Evolutionary conservation across 2,329 filamentous ascomycete genomes (phyloP).

Genomic region (Aspergillus intermedius): DNA sequence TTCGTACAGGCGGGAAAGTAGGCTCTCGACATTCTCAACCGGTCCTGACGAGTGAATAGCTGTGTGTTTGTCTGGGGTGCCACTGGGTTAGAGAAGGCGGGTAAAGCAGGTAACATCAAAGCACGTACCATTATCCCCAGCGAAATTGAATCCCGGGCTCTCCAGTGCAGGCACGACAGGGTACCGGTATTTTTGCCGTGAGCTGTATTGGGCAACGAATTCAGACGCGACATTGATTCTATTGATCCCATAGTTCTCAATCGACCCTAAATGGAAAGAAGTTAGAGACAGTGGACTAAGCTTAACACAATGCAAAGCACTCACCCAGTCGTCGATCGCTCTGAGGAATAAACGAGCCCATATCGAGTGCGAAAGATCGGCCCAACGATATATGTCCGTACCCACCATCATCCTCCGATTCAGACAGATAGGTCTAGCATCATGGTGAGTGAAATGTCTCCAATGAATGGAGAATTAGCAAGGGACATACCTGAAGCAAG

Average conservation of each 20-base stretch:
- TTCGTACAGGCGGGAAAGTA: constrained; percentile 66
- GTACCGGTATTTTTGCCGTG: constrained; percentile 89
- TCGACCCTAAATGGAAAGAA: constrained; percentile 44
- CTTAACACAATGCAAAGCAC: not conserved
- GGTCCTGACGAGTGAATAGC: constrained; percentile 7
- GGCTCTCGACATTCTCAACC: constrained; percentile 44
- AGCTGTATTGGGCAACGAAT: constrained; percentile 95
- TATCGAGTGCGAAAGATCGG: constrained; percentile 86
- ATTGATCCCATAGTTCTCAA: constrained; percentile 66
- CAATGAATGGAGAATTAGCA: not conserved
- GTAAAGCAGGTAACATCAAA: not conserved
- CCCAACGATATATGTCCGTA: constrained; percentile 91
- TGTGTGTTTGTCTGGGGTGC: not conserved
- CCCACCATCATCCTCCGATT: constrained; percentile 82
- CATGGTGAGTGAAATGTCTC: constrained; percentile 1
- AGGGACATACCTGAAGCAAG: constrained; percentile 55
- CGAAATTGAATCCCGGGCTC: constrained; percentile 4
- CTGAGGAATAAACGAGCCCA: constrained; percentile 77
- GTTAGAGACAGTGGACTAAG: constrained; percentile 5
- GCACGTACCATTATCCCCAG: constrained; percentile 11
- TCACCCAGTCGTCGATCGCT: constrained; percentile 73
- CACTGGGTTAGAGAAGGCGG: not conserved
- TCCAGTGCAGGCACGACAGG: constrained; percentile 56
- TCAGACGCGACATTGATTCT: constrained; percentile 89
- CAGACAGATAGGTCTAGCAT: constrained; percentile 78